Evolutionary conservation across 805 yeast genomes (phyloP).

Genomic region (Wickerhamiella cacticola): DNA sequence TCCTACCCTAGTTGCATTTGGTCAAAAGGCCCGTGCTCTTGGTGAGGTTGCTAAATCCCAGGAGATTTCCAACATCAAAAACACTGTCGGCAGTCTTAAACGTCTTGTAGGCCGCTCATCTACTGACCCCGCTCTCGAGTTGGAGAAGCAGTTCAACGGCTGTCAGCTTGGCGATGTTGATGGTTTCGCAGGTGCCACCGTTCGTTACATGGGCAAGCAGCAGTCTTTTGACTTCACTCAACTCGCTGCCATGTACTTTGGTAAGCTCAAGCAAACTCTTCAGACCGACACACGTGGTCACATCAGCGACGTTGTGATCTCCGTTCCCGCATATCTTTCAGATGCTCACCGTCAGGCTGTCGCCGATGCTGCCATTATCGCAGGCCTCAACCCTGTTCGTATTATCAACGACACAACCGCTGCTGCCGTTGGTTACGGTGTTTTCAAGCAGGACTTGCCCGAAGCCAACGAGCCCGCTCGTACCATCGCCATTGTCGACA

Average conservation of each 20-base stretch:
- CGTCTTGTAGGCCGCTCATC: slow-evolving; percentile 74
- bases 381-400: slow-evolving; percentile 97
- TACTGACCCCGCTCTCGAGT: slow-evolving; percentile 62
- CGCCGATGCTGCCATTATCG: slow-evolving; percentile 87
- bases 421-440: slow-evolving; percentile 99
- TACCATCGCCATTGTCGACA: slow-evolving; percentile 85
- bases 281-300: slow-evolving; percentile 68
- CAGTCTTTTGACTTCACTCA: slow-evolving; percentile 76
- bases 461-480: slow-evolving; percentile 65
- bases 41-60: slow-evolving; percentile 96
- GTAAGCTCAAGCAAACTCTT: slow-evolving; percentile 76
- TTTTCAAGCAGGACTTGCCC: slow-evolving; percentile 87
- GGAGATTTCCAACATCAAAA: slow-evolving; percentile 91
- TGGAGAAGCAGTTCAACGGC: slow-evolving; percentile 64
- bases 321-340: slow-evolving; percentile 96
- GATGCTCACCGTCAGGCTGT: slow-evolving; percentile 95
- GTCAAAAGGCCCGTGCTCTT: slow-evolving; percentile 72
- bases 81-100: slow-evolving; percentile 90
- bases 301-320: slow-evolving; percentile 77
- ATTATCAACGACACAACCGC: slow-evolving; percentile 95
- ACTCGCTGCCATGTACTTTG: slow-evolving; percentile 87
- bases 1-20: slow-evolving; percentile 86
- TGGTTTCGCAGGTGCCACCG: slow-evolving; percentile 75
- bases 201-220: slow-evolving; percentile 68
- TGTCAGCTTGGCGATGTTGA: slow-evolving; percentile 56